Evolutionary conservation across 257 asterid genomes (phyloP), one percentile per base, ranked within the genome.

Genomic region (Plectranthus barbatus): DNA sequence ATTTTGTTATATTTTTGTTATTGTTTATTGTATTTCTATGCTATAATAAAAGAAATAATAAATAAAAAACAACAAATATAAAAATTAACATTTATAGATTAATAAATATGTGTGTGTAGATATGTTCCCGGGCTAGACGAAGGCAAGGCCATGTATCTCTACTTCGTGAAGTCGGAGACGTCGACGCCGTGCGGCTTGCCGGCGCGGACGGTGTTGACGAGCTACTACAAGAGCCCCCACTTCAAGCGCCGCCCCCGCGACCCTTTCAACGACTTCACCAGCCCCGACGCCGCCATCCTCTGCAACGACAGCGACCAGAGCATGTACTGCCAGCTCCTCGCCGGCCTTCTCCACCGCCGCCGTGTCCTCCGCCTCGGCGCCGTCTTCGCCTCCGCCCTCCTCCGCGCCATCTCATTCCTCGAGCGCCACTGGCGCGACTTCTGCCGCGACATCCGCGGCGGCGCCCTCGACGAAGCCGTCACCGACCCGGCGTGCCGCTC

Each of bases 311-410:
- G 83, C 73, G 70, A 79, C 48, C 95, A 86, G 60, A 84, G 92
- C 84, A 86, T 86, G 95, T 86, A 86, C 70, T 82, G 92, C 56
- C 95, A 86, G 48, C 64, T 86, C n/a, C 81, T 86, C 17, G 90
- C 92, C 17, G 95, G 92, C 0, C 82, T 86, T 19, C 23, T 86
- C 68, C 81, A 80, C 76, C 95, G 92, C 76, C 84, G 67, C 70
- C 77, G 77, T 23, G 95, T 86, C 78, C 84, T 86, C 65, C 95
- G 95, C 57, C 84, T 86, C 11, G 95, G 95, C 3, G 90, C 92
- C 1, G 90, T 86, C 39, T 86, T 86, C 68, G 95, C 95, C 67
- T 86, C 95, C 9, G 95, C 92, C 6, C 69, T 86, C 58, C 91
- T 86, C 66, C 88, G 92, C 10, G 80, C 92, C 20, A 80, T 86